Base-by-base conservation (phyloP, 805 yeast species). In the Myxozyma melibiosi region DNA sequence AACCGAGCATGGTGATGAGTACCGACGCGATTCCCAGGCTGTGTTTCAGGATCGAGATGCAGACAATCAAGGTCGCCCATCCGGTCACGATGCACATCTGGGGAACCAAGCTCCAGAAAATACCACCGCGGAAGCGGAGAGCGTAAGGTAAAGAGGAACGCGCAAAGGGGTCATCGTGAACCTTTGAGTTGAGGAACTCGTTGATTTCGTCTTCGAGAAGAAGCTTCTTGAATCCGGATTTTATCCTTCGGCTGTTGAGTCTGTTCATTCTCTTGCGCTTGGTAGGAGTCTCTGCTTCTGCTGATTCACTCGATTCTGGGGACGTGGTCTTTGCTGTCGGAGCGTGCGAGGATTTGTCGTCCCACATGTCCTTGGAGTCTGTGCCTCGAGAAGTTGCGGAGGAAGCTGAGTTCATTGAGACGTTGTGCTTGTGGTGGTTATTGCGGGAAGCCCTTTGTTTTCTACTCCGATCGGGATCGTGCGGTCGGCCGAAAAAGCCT, bases 131-230 rank as follows among this genome's bases (percentile, higher is more conserved):
- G 22, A 61, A 54, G 7, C 64, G 53, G 16, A 61, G 59, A 7
- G 63, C 58, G 27, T 61, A 61, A 7, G 64, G 64, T 20, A 60
- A 24, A 13, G 35, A 27, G 4, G 58, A 38, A 20, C 63, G 56
- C 7, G 63, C 49, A 41, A 56, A 61, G 9, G 64, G 64, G 25
- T 61, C 64, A 31, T 61, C 64, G 43, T 58, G 62, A 1, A 56
- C 63, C 28, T 61, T 56, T 16, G 62, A 38, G 24, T 57, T 47
- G 34, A 60, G 42, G 25, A 60, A 60, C 41, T 53, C 46, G 40
- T 60, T 27, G 43, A 60, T 56, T 22, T 60, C 64, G 20, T 38
- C 41, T 24, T 58, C 57, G 1, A 58, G 31, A 8, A 49, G 30
- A 16, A 41, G 39, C 16, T 49, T 49, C 33, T 28, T 49, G 13